Base-by-base conservation (phyloP, 2,329 filamentous ascomycete genomes). In the Calonectria hawksworthii region DNA sequence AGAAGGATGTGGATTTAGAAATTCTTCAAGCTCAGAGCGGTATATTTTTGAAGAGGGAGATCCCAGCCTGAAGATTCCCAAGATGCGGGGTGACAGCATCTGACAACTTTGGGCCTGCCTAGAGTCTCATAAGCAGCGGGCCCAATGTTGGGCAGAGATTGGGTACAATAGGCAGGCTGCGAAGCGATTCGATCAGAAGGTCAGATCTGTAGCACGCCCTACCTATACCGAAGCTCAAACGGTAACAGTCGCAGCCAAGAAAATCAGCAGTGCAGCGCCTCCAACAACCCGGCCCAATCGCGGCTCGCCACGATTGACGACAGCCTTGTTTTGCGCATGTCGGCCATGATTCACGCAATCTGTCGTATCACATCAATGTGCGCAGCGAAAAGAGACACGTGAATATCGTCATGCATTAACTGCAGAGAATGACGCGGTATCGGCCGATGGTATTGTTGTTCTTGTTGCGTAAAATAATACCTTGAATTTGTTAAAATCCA, bases 101-200 rank as follows among this genome's bases (percentile, higher is more conserved):
- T 59, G 44, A 26, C 61, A 63, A 5, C 3, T 16, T 63, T 41
- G 56, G 56, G 56, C 30, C 36, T 52, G 6, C 36, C 28, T 5
- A 66, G 72, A 70, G 67, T 50, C 38, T 47, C 38, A 67, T 47
- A 59, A 23, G 72, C 54, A 41, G 26, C 54, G 47, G 30, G 36
- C 23, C 23, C 36, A 38, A 65, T 18, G 61, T 74, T 67, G 44
- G 66, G 70, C 70, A 68, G 30, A 63, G 23, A 68, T 72, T 23
- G 64, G 70, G 70, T 68, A 72, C 13, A 34, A 28, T 36, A 28
- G 23, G 16, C 23, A 64, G 70, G 64, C 41, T 59, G 41, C 41
- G 59, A 54, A 61, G 41, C 41, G 61, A 65, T 68, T 67, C 51
- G 63, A 41, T 23, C n/a, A 50, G 18, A 54, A 54, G 26, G 11